Conservation (phyloP, 768 basidiomycete genomes). For the Cubamyces sp. region DNA sequence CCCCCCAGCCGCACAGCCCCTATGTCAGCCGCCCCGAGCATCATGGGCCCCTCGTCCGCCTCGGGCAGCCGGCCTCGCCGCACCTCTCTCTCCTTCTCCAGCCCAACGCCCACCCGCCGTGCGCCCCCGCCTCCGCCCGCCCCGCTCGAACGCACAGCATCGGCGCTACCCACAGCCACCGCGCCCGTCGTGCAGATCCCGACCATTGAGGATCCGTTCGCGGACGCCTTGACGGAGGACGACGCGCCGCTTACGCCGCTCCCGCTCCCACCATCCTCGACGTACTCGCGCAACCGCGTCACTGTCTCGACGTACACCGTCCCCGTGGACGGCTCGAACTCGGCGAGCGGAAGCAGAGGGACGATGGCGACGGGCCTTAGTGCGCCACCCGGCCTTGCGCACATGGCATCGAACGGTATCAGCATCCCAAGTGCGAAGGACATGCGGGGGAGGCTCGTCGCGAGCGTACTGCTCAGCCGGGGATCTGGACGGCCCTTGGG, state of each 20-base stretch:
- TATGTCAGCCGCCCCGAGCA: constrained; percentile 11
- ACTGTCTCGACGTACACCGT: constrained; percentile 8
- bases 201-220: constrained; percentile 31
- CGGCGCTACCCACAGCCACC: constrained; percentile 1
- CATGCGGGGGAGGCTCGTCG: constrained; percentile 53
- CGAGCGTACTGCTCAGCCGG: constrained; percentile 59
- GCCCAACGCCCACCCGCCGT: constrained; percentile 24
- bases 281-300: constrained; percentile 15
- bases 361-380: neutral
- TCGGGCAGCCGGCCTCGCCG: constrained; percentile 26
- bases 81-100: constrained; percentile 21
- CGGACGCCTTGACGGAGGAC: constrained; percentile 22
- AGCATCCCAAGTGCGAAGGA: constrained; percentile 33
- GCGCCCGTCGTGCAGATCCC: constrained; percentile 14
- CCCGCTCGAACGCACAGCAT: constrained; percentile 17
- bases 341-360: neutral
- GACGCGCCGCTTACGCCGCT: constrained; percentile 5
- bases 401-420: neutral
- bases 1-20: constrained; percentile 11
- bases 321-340: neutral
- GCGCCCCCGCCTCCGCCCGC: constrained; percentile 27
- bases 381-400: constrained; percentile 12
- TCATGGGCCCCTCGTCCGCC: constrained; percentile 4
- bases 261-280: neutral
- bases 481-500: constrained; percentile 58